Percentiles rank a stretch among this genome's conserved stretches.
These are phyloP conservation scores for Ceriops tagal DNA, from an alignment of 345 rosid genomes.

Conservation along the genomic window DNA sequence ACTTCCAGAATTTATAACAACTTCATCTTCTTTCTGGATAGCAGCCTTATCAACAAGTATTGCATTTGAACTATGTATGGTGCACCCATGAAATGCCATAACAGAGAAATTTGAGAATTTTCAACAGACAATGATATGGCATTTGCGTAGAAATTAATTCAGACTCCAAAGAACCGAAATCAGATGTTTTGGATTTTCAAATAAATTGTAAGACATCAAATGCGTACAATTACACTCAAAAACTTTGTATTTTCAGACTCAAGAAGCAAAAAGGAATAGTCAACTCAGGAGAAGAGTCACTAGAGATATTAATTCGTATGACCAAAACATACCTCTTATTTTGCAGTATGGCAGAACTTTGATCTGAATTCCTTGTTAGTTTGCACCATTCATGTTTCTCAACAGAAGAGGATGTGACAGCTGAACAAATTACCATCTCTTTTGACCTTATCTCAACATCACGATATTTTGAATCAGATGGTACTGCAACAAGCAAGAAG, in stretches of 20 bases:
- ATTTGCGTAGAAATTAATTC: background rate
- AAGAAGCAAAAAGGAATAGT: background rate
- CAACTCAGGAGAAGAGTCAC: background rate
- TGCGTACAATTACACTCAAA: too few species aligned
- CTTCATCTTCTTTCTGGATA: slow-evolving; percentile 42
- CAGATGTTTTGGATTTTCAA: background rate
- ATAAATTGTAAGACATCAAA: background rate
- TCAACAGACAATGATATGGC: background rate
- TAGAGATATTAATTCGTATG: background rate
- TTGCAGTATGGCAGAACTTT: slow-evolving; percentile 53
- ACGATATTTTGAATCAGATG: slow-evolving; percentile 51
- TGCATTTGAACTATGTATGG: slow-evolving; percentile 42
- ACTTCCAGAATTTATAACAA: slow-evolving; percentile 52
- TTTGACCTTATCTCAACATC: slow-evolving; percentile 58
- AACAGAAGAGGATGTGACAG: slow-evolving; percentile 39
- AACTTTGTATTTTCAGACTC: background rate
- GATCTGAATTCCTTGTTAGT: slow-evolving; percentile 55
- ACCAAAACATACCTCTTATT: slow-evolving; percentile 47
- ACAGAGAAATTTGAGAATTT: slow-evolving; percentile 5
- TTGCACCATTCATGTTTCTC: slow-evolving; percentile 78
- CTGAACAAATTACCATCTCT: slow-evolving; percentile 60
- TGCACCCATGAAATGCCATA: background rate
- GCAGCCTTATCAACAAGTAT: slow-evolving; percentile 60
- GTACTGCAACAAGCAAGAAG: slow-evolving; percentile 47
- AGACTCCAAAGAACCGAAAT: background rate